Conservation (phyloP, 805 yeast species). For the Sugiyamaella boreocaroliniensis region DNA sequence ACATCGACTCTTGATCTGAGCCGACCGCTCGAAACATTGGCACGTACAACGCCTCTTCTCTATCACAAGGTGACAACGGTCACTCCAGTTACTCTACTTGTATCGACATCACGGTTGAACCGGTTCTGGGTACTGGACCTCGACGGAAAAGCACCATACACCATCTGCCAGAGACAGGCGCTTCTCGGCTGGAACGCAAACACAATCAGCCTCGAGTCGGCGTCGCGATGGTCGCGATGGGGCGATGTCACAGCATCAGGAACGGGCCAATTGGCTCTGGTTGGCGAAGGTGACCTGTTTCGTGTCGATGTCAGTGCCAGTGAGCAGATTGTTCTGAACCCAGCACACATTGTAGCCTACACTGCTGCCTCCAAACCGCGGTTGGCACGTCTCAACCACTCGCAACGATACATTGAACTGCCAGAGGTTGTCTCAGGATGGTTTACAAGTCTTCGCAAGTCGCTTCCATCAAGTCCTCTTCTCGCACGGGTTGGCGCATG, state of each 20-base stretch:
- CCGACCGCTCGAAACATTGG: constrained; percentile 20
- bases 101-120: constrained; percentile 6
- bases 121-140: constrained; percentile 25
- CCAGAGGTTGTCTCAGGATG: constrained; percentile 3
- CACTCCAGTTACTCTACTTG: constrained; percentile 26
- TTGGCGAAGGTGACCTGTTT: constrained; percentile 36
- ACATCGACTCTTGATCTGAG: constrained; percentile 24
- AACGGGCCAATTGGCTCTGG: constrained; percentile 36
- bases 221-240: constrained; percentile 22
- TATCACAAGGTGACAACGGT: constrained; percentile 30
- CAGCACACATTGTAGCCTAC: constrained; percentile 39
- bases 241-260: constrained; percentile 33
- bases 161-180: constrained; percentile 33
- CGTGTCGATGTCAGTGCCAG: constrained; percentile 33
- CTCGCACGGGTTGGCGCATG: not conserved
- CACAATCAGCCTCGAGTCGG: constrained; percentile 22
- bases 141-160: constrained; percentile 31
- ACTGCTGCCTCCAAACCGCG: constrained; percentile 17
- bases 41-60: constrained; percentile 27
- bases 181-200: constrained; percentile 43
- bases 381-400: constrained; percentile 4
- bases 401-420: constrained; percentile 4
- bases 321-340: constrained; percentile 36
- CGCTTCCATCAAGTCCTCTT: constrained; percentile 1
- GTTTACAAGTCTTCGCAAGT: constrained; percentile 3